Evolutionary conservation across 352 stramenopile genomes (phyloP).

Genomic region (Phytophthora cactorum): DNA sequence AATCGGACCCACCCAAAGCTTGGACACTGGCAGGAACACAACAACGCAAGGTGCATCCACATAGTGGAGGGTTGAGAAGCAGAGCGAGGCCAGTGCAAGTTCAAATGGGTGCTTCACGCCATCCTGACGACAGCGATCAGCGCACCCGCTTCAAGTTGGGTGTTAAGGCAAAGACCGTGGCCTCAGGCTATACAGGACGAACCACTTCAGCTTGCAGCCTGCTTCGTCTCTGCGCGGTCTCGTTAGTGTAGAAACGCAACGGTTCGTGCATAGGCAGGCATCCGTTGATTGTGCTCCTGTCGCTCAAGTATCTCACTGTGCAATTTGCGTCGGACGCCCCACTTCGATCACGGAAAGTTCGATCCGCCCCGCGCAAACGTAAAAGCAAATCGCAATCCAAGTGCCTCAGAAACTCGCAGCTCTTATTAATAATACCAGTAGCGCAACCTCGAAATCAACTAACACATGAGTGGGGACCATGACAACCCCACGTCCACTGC

Average conservation of each 20-base stretch:
- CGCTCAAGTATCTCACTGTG: background rate
- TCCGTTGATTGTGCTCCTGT: background rate
- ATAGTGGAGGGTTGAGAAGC: no score
- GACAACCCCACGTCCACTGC: background rate
- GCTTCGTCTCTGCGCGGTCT: background rate
- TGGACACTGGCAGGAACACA: no score
- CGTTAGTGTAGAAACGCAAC: background rate
- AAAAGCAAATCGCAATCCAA: background rate
- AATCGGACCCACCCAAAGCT: no score
- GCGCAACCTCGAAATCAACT: background rate
- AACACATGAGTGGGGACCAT: background rate
- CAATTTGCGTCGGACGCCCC: background rate
- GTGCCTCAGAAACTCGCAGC: background rate
- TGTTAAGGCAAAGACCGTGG: no score
- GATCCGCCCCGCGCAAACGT: background rate
- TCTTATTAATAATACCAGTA: no score
- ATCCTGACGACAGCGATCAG: no score
- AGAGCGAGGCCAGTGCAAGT: no score
- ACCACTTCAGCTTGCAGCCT: no score
- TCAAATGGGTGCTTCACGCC: no score
- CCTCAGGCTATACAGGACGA: no score
- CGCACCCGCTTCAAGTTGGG: no score
- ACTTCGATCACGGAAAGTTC: background rate
- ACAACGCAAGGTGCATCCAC: no score
- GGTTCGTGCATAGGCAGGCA: background rate